These are phyloP conservation scores for Asclepias syriaca DNA, from an alignment of 257 asterid species.

Conservation along the genomic window DNA sequence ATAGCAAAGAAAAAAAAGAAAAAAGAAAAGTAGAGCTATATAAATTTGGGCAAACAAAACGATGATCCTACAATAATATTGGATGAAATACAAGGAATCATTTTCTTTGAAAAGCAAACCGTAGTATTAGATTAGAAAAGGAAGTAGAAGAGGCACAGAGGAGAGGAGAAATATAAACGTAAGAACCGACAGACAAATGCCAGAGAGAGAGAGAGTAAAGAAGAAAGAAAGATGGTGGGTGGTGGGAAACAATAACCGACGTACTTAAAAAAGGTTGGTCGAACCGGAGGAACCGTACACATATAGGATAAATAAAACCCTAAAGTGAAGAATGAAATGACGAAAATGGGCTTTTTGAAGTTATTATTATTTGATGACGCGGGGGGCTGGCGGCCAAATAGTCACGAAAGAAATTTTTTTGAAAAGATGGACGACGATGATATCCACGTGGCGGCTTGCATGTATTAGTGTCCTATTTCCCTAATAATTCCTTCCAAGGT, in stretches of 20 bases:
- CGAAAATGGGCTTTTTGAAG: slow-evolving; percentile 27
- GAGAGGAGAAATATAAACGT: background rate
- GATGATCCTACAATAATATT: background rate
- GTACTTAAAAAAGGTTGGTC: background rate
- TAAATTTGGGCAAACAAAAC: background rate
- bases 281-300: slow-evolving; percentile 11
- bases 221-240: background rate
- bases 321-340: slow-evolving; percentile 30
- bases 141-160: background rate
- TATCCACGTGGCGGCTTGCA: slow-evolving; percentile 54
- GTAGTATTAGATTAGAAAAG: background rate
- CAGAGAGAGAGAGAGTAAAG: background rate
- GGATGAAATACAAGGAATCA: background rate
- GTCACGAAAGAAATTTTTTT: background rate
- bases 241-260: background rate
- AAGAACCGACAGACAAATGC: slow-evolving; percentile 3
- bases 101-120: background rate
- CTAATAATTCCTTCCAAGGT: background rate
- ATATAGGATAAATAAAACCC: slow-evolving; percentile 24
- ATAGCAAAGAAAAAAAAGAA: background rate
- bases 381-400: slow-evolving; percentile 29
- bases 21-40: no score
- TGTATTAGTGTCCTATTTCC: slow-evolving; percentile 20
- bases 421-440: background rate
- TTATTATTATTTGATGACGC: slow-evolving; percentile 19